Base-by-base conservation (phyloP, 371 early-diverging fungal genomes). In the Basidiobolus meristosporus region DNA sequence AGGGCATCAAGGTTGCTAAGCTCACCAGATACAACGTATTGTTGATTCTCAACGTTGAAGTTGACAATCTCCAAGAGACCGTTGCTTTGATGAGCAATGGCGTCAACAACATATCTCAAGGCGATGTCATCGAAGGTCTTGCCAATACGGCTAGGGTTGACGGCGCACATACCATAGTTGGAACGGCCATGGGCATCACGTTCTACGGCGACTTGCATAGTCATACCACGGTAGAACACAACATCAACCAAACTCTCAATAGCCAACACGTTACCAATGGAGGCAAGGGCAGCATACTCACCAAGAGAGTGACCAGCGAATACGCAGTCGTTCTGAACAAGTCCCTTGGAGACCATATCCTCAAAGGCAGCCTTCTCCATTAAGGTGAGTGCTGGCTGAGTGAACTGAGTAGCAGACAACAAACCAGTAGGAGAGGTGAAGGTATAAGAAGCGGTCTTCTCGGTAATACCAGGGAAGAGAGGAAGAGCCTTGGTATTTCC, bases 251-350 rank as follows among this genome's bases (percentile, higher is more conserved):
- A 60, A 18, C 78, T 63, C 52, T 86, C 83, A 45, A 90, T 70
- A 16, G 84, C 74, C 40, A 93, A 58, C 1, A 90, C 86, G 48
- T 81, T 75, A 51, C 88, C 91, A 36, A 93, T 79, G 17, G 95
- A 70, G 20, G 86, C 77, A 38, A 93, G 68, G 41, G 85, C 90
- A 53, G 90, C 84, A 51, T 93, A 93, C 53, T 95, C 96, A 54
- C 96, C 96, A 37, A 95, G 70, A 37, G 85, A 85, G 68, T 95
- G 96, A 47, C 96, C 96, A 43, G 96, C 93, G 53, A 88, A 95
- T 37, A 82, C 66, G 43, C 85, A 77, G 53, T 79, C 72, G 47
- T 65, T 51, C 52, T 82, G 84, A 39, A 91, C 77, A 32, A 91
- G 63, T 3, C 86, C 87, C 59, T 80, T 74, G 36, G 77, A 60